Conservation (phyloP, 2,329 filamentous ascomycete genomes). For the Verticillium alfalfae region DNA sequence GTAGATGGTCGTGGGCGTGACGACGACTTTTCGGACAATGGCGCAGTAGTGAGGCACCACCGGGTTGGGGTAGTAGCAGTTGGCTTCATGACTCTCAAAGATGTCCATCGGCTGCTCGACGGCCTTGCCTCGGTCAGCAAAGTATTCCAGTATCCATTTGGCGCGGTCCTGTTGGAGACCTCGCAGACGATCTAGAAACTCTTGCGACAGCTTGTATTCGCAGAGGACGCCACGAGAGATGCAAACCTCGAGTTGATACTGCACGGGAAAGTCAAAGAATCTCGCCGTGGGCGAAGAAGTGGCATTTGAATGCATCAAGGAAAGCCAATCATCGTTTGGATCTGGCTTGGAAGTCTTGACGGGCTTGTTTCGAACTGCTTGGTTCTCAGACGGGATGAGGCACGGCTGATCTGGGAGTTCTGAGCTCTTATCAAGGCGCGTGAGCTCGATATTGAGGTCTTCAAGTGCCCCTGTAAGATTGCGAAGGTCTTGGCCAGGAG, state of each 20-base stretch:
- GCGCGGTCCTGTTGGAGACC: constrained; percentile 42
- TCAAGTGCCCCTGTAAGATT: constrained; percentile 48
- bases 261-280: constrained; percentile 60
- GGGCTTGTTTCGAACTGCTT: background rate
- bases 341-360: background rate
- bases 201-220: constrained; percentile 64
- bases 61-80: constrained; percentile 37
- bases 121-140: constrained; percentile 57
- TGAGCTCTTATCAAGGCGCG: background rate
- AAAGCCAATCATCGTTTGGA: background rate
- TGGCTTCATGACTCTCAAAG: constrained; percentile 51
- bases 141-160: constrained; percentile 65
- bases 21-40: constrained; percentile 66
- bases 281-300: constrained; percentile 7
- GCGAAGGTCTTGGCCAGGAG: background rate
- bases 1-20: constrained; percentile 82
- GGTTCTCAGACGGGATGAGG: background rate
- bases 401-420: background rate
- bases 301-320: constrained; percentile 13
- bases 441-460: constrained; percentile 66
- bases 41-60: constrained; percentile 68
- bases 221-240: constrained; percentile 74
- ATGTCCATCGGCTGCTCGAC: constrained; percentile 68
- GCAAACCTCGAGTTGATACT: constrained; percentile 91
- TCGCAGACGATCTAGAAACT: constrained; percentile 63